These are phyloP conservation scores for Populus nigra DNA, from an alignment of 345 rosid genomes.

Conservation along the genomic window DNA sequence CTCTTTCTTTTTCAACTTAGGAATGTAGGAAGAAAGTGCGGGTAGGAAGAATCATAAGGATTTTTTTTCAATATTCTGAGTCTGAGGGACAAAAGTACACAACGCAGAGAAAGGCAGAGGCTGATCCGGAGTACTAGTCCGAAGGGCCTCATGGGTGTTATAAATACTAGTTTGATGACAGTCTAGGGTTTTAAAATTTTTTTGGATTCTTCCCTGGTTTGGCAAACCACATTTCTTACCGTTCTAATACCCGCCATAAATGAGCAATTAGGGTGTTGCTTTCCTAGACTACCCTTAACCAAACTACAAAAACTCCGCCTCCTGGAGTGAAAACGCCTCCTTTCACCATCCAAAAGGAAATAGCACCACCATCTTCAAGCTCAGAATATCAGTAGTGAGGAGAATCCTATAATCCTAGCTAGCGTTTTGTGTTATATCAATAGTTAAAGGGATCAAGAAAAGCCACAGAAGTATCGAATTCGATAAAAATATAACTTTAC, in stretches of 20 bases:
- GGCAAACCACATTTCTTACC: constrained; percentile 44
- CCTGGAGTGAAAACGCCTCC: neutral
- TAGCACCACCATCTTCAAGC: neutral
- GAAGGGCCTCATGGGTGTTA: constrained; percentile 46
- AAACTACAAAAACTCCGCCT: neutral
- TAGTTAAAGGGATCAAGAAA: no score
- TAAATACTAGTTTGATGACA: constrained; percentile 50
- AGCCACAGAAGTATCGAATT: no score
- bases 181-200: constrained; percentile 40
- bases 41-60: constrained; percentile 30
- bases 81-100: constrained; percentile 45
- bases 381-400: neutral
- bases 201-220: constrained; percentile 55
- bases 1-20: constrained; percentile 13
- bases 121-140: constrained; percentile 35
- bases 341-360: constrained; percentile 7
- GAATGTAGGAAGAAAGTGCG: constrained; percentile 19
- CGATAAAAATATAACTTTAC: no score
- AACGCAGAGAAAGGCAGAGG: constrained; percentile 48
- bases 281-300: constrained; percentile 24
- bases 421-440: neutral
- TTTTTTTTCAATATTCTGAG: constrained; percentile 27
- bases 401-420: neutral
- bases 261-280: constrained; percentile 30
- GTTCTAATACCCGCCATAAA: constrained; percentile 35